Conservation (phyloP, 1,139 yeast species). For the Yamadazyma epiphylla region DNA sequence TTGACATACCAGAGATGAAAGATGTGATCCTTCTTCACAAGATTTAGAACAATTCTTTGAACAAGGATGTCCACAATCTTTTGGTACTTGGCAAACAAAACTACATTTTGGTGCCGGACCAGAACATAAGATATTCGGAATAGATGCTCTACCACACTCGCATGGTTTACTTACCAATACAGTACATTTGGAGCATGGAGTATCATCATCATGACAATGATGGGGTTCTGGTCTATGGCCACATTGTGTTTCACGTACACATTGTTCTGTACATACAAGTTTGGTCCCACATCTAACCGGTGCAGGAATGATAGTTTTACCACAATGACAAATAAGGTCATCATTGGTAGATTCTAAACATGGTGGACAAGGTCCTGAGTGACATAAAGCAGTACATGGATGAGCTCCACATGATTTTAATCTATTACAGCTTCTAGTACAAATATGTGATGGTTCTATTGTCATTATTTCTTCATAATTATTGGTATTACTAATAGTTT, state of each 20-base stretch:
- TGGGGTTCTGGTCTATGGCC: conserved; percentile 78
- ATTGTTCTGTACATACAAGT: conserved; percentile 67
- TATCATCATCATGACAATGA: conserved; percentile 65
- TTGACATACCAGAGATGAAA: conserved; percentile 42
- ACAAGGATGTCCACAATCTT: conserved; percentile 74
- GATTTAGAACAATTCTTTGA: conserved; percentile 48
- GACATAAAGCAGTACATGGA: conserved; percentile 72
- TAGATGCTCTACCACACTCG: conserved; percentile 61
- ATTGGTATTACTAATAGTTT: conserved; percentile 25
- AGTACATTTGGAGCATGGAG: conserved; percentile 77
- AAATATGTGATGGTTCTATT: conserved; percentile 75
- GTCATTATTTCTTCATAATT: conserved; percentile 47
- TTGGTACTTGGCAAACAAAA: conserved; percentile 50
- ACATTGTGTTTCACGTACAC: conserved; percentile 59
- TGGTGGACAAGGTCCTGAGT: conserved; percentile 78
- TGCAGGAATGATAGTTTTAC: conserved; percentile 72
- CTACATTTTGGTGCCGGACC: conserved; percentile 74
- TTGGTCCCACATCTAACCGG: conserved; percentile 88
- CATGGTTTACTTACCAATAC: conserved; percentile 59
- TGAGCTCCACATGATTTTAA: conserved; percentile 71
- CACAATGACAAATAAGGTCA: conserved; percentile 82
- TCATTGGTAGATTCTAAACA: conserved; percentile 82
- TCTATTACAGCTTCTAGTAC: conserved; percentile 68
- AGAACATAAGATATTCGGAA: conserved; percentile 70
- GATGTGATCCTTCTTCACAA: conserved; percentile 31